These are phyloP conservation scores for Coleophoma crateriformis DNA, from an alignment of 2,329 filamentous ascomycete species.

Conservation along the genomic window DNA sequence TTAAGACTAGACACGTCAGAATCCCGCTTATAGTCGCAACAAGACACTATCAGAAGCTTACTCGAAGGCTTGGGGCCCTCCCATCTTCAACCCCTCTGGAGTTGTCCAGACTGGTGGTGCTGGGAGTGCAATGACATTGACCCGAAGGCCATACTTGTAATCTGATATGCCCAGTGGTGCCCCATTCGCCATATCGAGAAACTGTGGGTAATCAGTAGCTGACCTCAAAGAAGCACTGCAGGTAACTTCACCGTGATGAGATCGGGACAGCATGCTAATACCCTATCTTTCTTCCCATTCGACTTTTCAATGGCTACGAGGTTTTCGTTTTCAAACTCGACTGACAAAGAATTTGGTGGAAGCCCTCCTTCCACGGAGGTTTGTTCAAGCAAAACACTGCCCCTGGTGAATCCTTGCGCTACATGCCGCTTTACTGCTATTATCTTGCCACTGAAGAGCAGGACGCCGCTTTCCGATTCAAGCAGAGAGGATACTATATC, in stretches of 20 bases:
- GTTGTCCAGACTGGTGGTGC: slow-evolving; percentile 44
- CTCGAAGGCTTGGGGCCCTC: slow-evolving; percentile 34
- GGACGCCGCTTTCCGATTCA: slow-evolving; percentile 17
- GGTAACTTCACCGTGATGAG: slow-evolving; percentile 14
- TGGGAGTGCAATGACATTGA: slow-evolving; percentile 43
- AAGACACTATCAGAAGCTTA: slow-evolving; percentile 14
- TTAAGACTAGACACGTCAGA: slow-evolving; percentile 11
- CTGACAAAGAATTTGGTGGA: slow-evolving; percentile 7
- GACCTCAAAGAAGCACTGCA: background rate
- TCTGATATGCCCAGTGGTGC: slow-evolving; percentile 45
- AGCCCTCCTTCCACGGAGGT: slow-evolving; percentile 4
- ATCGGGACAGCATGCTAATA: slow-evolving; percentile 22
- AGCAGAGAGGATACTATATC: slow-evolving; percentile 20
- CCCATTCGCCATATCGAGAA: slow-evolving; percentile 39
- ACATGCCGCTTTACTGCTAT: slow-evolving; percentile 20
- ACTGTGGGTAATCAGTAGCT: slow-evolving; percentile 17
- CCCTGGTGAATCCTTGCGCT: slow-evolving; percentile 22
- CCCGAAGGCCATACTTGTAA: slow-evolving; percentile 43
- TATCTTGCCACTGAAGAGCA: slow-evolving; percentile 24
- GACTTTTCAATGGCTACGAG: slow-evolving; percentile 16
- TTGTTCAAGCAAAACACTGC: slow-evolving; percentile 17
- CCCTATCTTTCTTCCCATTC: slow-evolving; percentile 10
- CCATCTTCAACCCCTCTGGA: slow-evolving; percentile 30
- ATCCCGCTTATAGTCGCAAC: background rate
- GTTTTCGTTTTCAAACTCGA: slow-evolving; percentile 27